Evolutionary conservation across 257 asterid genomes (phyloP), one percentile per base, ranked within the genome.

Genomic region (Penstemon newberryi): DNA sequence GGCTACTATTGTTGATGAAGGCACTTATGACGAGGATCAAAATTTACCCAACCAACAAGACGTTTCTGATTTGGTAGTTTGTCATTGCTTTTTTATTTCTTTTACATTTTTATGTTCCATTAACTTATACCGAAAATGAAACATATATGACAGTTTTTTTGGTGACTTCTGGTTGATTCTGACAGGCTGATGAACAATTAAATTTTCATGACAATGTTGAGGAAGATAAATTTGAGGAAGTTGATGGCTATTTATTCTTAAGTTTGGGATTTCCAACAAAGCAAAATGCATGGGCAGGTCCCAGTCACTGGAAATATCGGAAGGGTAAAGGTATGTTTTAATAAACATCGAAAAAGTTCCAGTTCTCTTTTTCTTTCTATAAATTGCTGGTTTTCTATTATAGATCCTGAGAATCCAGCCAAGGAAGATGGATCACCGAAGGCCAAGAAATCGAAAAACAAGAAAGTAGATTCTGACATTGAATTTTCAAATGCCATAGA

Each of bases 221-320:
- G 67, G 88, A 86, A 67, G 89, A 82, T 62, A 82, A 82, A 74
- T 81, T 75, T 78, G 92, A 75, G 71, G 85, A 83, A 75, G 92
- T 94, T 56, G 99, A 94, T 73, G 87, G 81, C 60, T 87, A 85
- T 70, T 74, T 91, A 71, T 80, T 86, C 76, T 78, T 66, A 73
- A 90, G 88, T 81, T 82, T 90, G 85, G 97, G 96, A 66, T 82
- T 91, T 71, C 72, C 90, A 54, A 72, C 91, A 40, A 94, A 86
- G 80, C 92, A 84, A 75, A 94, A 94, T 82, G 87, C 96, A 8
- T 94, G 99, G 99, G 99, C 99, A 13, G 97, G 99, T 71, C 96
- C 99, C 65, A 84, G 82, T 76, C 99, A 94, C 45, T 94, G 99
- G 99, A 94, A 91, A 74, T 91, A 83, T 75, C 85, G 82, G 73